Percentiles rank a stretch among this genome's conserved stretches.
phyloP scores from a whole-genome alignment of 352 stramenopile species.

The Phytophthora pisi region DNA sequence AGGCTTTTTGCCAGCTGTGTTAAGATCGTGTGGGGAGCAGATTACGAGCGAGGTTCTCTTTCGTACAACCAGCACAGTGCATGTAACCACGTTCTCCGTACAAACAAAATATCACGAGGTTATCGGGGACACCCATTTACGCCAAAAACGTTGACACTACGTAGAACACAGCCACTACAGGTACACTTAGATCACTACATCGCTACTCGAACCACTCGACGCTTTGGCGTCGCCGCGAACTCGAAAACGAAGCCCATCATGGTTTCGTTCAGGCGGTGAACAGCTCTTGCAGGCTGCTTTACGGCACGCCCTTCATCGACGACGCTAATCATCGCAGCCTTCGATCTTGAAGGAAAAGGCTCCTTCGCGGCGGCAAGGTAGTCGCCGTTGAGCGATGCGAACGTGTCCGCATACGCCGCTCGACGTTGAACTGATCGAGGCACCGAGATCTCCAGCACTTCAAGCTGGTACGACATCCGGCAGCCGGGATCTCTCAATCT shows the following conservation, averaged over 20 bases:
- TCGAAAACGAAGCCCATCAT: constrained; percentile 15
- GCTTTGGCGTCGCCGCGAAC: constrained; percentile 21
- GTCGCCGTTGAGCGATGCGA: constrained; percentile 8
- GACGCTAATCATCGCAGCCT: constrained; percentile 20
- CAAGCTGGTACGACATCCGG: constrained; percentile 10
- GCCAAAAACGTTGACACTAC: no score
- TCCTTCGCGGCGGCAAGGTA: constrained; percentile 14
- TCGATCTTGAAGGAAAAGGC: constrained; percentile 2
- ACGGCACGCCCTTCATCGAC: neutral
- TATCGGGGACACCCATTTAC: no score
- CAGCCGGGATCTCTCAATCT: constrained; percentile 9
- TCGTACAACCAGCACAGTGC: no score
- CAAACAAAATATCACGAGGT: no score
- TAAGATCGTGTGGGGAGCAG: no score
- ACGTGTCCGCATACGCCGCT: neutral
- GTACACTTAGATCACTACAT: neutral
- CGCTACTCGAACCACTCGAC: constrained; percentile 3
- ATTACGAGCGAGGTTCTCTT: no score
- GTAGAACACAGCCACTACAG: no score
- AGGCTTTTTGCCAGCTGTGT: no score
- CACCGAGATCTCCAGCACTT: constrained; percentile 9
- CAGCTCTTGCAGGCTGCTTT: neutral
- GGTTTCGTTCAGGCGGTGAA: constrained; percentile 6
- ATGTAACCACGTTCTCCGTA: no score
- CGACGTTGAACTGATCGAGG: neutral